These are phyloP conservation scores for Pisolithus marmoratus DNA, from an alignment of 768 basidiomycete species.

Conservation along the genomic window DNA sequence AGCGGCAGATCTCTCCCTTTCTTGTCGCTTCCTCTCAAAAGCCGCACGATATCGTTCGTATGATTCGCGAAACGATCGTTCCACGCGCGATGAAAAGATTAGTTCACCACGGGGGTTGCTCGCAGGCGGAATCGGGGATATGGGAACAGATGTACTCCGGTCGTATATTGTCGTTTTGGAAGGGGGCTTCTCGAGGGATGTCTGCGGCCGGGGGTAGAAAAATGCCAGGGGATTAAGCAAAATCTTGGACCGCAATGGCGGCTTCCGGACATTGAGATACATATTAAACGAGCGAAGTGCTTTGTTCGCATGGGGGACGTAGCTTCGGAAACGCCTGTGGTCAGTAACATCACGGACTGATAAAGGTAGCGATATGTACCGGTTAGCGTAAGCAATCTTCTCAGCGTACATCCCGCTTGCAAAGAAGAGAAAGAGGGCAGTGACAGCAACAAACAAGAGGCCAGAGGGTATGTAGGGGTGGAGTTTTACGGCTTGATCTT, in stretches of 20 bases:
- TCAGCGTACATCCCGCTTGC: slow-evolving; percentile 95
- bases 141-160: slow-evolving; percentile 43
- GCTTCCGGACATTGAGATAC: slow-evolving; percentile 89
- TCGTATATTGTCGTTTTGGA: slow-evolving; percentile 30
- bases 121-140: slow-evolving; percentile 76
- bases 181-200: slow-evolving; percentile 17
- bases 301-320: slow-evolving; percentile 93
- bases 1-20: slow-evolving; percentile 43
- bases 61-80: slow-evolving; percentile 74
- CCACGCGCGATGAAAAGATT: slow-evolving; percentile 89
- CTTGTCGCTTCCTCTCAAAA: slow-evolving; percentile 76
- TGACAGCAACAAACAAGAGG: slow-evolving; percentile 80
- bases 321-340: slow-evolving; percentile 45
- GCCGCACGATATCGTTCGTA: slow-evolving; percentile 89
- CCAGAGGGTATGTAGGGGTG: slow-evolving; percentile 77
- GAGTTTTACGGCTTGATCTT: slow-evolving; percentile 36
- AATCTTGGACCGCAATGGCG: slow-evolving; percentile 60
- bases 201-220: slow-evolving; percentile 28
- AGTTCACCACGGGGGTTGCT: slow-evolving; percentile 92
- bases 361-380: slow-evolving; percentile 45
- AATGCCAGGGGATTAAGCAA: slow-evolving; percentile 36
- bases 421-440: slow-evolving; percentile 90
- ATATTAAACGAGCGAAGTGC: slow-evolving; percentile 92
- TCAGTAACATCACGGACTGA: slow-evolving; percentile 11
- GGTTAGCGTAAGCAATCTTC: slow-evolving; percentile 94